These are phyloP conservation scores for Rhododendron mucronatum DNA, from an alignment of 148 eudicot genomes.

Conservation along the genomic window DNA sequence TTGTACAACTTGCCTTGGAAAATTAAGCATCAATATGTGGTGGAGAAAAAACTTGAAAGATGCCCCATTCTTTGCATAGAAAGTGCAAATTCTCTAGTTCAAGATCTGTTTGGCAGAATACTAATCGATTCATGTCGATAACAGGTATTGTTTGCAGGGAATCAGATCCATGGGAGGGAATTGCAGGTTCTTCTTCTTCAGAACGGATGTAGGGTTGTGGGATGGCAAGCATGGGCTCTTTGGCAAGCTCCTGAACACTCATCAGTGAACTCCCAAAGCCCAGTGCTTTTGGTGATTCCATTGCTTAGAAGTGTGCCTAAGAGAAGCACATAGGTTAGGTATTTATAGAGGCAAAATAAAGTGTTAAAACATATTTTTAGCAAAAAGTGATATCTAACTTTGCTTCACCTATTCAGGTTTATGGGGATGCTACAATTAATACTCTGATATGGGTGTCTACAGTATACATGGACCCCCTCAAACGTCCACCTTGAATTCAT, in stretches of 20 bases:
- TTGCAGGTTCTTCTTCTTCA: slow-evolving; percentile 17
- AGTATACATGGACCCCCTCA: too few species aligned
- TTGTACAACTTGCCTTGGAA: not conserved
- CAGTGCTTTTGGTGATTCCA: slow-evolving; percentile 11
- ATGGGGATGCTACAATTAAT: too few species aligned
- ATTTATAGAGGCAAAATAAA: slow-evolving; percentile 9
- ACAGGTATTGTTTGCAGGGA: slow-evolving; percentile 10
- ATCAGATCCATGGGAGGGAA: not conserved
- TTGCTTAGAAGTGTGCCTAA: not conserved
- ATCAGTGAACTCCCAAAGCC: not conserved
- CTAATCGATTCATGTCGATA: slow-evolving; percentile 20
- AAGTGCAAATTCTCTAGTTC: slow-evolving; percentile 21
- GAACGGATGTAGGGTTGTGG: slow-evolving; percentile 19
- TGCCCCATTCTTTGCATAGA: slow-evolving; percentile 37
- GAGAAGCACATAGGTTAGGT: not conserved
- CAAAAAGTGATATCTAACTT: not conserved
- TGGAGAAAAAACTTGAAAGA: slow-evolving; percentile 29
- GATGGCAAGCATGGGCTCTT: slow-evolving; percentile 19
- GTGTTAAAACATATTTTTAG: not conserved
- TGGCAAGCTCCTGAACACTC: slow-evolving; percentile 33
- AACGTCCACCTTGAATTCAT: too few species aligned
- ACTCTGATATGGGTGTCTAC: too few species aligned
- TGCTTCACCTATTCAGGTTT: not conserved
- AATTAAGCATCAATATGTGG: not conserved
- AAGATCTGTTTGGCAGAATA: not conserved